phyloP scores from a whole-genome alignment of 2,329 filamentous ascomycete genomes.

The Ophiosphaerella korrae region DNA sequence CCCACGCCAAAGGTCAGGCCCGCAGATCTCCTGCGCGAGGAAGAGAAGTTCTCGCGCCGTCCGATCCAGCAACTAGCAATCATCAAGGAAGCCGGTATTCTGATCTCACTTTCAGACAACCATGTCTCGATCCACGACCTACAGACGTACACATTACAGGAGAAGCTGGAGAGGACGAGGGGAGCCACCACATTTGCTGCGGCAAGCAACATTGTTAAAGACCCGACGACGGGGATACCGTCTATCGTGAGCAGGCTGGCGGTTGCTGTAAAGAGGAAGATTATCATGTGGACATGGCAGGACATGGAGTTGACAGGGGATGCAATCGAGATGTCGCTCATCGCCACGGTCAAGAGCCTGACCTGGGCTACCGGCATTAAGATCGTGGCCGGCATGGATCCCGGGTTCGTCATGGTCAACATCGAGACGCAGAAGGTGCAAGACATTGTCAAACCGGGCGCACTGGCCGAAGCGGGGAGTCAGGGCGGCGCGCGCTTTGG shows the following conservation, averaged over 20 bases:
- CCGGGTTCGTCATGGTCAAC: slow-evolving; percentile 88
- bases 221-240: slow-evolving; percentile 82
- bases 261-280: slow-evolving; percentile 87
- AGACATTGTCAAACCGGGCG: slow-evolving; percentile 79
- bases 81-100: slow-evolving; percentile 90
- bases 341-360: slow-evolving; percentile 83
- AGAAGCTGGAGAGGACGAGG: slow-evolving; percentile 80
- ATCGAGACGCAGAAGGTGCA: slow-evolving; percentile 73
- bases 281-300: slow-evolving; percentile 94
- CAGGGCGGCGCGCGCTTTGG: slow-evolving; percentile 77
- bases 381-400: slow-evolving; percentile 87
- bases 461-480: slow-evolving; percentile 67
- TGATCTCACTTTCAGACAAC: slow-evolving; percentile 89
- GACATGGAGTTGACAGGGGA: slow-evolving; percentile 84
- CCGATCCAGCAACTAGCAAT: slow-evolving; percentile 92
- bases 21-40: slow-evolving; percentile 85
- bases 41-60: slow-evolving; percentile 90
- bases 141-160: slow-evolving; percentile 79
- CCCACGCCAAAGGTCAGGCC: slow-evolving; percentile 49
- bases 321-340: slow-evolving; percentile 75
- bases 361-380: slow-evolving; percentile 90
- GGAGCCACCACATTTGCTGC: slow-evolving; percentile 90
- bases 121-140: slow-evolving; percentile 89
- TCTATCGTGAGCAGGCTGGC: slow-evolving; percentile 91
- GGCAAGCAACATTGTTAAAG: slow-evolving; percentile 93